These are phyloP conservation scores for Allomyces macrogynus DNA, from an alignment of 192 early-diverging fungal genomes.

Conservation along the genomic window DNA sequence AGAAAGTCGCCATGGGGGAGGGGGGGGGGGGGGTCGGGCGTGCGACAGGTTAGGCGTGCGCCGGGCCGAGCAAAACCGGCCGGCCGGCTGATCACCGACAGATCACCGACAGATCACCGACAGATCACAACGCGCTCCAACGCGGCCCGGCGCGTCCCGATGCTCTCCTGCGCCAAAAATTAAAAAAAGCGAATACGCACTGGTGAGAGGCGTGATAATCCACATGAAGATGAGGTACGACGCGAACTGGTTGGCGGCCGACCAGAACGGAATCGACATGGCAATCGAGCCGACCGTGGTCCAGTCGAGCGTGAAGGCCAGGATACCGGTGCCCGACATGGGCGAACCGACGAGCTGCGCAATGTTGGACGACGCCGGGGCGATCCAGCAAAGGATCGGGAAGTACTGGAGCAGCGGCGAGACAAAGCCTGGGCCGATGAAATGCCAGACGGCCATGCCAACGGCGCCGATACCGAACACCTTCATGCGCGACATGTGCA, in stretches of 20 bases:
- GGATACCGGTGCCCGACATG: conserved; percentile 15
- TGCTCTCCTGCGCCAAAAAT: no score
- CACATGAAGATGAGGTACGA: conserved; percentile 55
- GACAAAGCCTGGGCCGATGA: conserved; percentile 38
- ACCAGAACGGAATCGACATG: conserved; percentile 33
- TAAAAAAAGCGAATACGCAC: no score
- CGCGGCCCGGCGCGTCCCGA: no score
- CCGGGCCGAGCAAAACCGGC: no score
- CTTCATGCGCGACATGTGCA: conserved; percentile 20
- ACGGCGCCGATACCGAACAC: conserved; percentile 26
- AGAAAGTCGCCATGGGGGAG: no score
- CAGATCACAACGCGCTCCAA: no score
- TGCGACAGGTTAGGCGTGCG: no score
- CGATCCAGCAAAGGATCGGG: conserved; percentile 34
- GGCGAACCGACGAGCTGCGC: conserved; percentile 7
- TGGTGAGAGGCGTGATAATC: conserved; percentile 17
- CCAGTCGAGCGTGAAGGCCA: conserved; percentile 22
- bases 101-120: no score
- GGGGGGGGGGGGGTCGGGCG: no score
- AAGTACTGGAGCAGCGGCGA: conserved; percentile 46
- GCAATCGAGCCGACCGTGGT: neutral
- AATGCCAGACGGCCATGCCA: conserved; percentile 26
- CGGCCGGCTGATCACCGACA: no score
- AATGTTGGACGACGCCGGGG: conserved; percentile 8
- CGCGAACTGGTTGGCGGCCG: conserved; percentile 46